A percentile compares a stretch with the other conserved stretches of the same genome.
phyloP scores from a whole-genome alignment of 2,329 filamentous ascomycete genomes.

The Podosphaera xanthii region DNA sequence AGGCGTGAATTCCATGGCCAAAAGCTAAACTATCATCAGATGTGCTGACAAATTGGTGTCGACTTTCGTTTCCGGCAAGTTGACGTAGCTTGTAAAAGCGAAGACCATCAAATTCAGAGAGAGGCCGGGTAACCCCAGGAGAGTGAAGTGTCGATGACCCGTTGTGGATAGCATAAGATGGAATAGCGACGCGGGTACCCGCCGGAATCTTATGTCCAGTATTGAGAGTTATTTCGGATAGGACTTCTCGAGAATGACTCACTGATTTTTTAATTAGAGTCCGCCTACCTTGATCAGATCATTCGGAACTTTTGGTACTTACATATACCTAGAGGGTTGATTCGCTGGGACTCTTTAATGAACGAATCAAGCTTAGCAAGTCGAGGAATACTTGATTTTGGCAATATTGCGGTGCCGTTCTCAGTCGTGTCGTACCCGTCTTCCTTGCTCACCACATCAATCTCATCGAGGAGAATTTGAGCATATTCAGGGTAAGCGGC shows the following conservation, averaged over 20 bases:
- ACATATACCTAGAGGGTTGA: background rate
- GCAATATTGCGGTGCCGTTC: background rate
- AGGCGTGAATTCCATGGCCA: constrained; percentile 21
- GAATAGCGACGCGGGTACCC: background rate
- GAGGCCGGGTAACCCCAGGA: background rate
- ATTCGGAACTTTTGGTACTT: background rate
- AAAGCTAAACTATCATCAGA: constrained; percentile 15
- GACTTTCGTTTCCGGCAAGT: constrained; percentile 7
- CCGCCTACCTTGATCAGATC: background rate
- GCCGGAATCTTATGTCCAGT: background rate
- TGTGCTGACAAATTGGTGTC: constrained; percentile 18
- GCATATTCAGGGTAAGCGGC: constrained; percentile 25
- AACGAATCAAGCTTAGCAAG: background rate
- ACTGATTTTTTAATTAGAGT: background rate
- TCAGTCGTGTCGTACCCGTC: background rate
- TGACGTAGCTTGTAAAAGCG: constrained; percentile 8
- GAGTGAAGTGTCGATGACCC: background rate
- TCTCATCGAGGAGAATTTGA: background rate
- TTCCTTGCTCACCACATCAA: background rate
- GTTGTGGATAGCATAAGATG: background rate
- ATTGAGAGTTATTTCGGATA: background rate
- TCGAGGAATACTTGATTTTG: background rate
- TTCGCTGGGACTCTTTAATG: background rate
- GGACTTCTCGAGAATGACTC: background rate
- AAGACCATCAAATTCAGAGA: constrained; percentile 3